These are phyloP conservation scores for Zasmidium angulare DNA, from an alignment of 2,329 filamentous ascomycete species.

Conservation along the genomic window DNA sequence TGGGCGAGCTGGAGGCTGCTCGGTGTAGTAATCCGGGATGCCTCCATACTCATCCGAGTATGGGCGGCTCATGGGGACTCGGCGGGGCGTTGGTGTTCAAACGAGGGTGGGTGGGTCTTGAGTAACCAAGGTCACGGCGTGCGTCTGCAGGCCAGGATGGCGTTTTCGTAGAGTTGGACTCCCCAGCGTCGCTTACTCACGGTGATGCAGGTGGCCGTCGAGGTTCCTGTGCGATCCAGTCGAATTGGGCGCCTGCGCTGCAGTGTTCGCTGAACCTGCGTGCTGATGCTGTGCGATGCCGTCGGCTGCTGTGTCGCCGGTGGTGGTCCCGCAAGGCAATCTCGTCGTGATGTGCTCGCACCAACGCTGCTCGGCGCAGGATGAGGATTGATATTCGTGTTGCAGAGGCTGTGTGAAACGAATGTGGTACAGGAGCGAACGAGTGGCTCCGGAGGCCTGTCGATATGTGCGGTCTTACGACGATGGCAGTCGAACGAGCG, in stretches of 20 bases:
- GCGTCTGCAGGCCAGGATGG: slow-evolving; percentile 12
- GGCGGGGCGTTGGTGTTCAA: slow-evolving; percentile 6
- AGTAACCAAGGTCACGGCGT: slow-evolving; percentile 7
- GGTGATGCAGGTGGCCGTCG: slow-evolving; percentile 11
- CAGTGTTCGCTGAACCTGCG: slow-evolving; percentile 7
- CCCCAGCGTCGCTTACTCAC: slow-evolving; percentile 2
- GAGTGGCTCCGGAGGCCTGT: neutral
- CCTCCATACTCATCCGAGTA: slow-evolving; percentile 19
- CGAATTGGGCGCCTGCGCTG: slow-evolving; percentile 10
- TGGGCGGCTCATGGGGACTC: slow-evolving; percentile 17
- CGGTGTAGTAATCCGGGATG: slow-evolving; percentile 12
- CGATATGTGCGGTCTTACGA: neutral
- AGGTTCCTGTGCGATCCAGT: slow-evolving; percentile 5
- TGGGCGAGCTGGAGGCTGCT: slow-evolving; percentile 10
- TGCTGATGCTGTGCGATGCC: slow-evolving; percentile 1
- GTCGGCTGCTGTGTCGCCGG: neutral
- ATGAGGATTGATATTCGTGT: slow-evolving; percentile 8
- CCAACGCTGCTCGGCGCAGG: neutral
- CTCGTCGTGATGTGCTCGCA: slow-evolving; percentile 2
- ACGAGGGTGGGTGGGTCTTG: slow-evolving; percentile 1
- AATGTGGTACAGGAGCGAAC: slow-evolving; percentile 9
- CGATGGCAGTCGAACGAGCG: neutral
- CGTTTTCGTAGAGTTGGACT: slow-evolving; percentile 9
- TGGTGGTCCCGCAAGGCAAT: slow-evolving; percentile 16
- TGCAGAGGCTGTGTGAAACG: slow-evolving; percentile 6